These are phyloP conservation scores for Erythrophleum ivorense DNA, from an alignment of 331 rosid species.

Conservation along the genomic window DNA sequence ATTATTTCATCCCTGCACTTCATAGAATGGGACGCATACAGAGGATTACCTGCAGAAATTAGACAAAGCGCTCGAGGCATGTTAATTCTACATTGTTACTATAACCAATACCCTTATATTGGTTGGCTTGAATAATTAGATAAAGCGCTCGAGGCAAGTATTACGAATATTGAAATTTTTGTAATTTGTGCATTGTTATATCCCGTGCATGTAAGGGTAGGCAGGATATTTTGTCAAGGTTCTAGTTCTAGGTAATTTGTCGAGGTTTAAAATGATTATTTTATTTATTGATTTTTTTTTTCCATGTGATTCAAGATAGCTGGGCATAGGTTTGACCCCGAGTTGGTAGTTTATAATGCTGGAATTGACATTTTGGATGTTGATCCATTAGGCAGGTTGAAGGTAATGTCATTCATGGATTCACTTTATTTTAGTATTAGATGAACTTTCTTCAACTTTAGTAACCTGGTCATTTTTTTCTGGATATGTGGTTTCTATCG, in stretches of 20 bases:
- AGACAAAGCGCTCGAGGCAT: slow-evolving; percentile 88
- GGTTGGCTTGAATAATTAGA: slow-evolving; percentile 16
- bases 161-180: slow-evolving; percentile 6
- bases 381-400: slow-evolving; percentile 86
- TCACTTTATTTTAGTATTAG: slow-evolving; percentile 15
- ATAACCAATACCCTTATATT: no score
- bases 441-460: slow-evolving; percentile 22
- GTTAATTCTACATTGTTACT: slow-evolving; percentile 20
- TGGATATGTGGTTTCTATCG: neutral
- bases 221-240: neutral
- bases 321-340: slow-evolving; percentile 65
- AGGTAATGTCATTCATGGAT: slow-evolving; percentile 60
- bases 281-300: neutral
- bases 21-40: slow-evolving; percentile 74
- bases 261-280: neutral
- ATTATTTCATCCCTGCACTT: slow-evolving; percentile 29
- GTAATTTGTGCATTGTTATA: slow-evolving; percentile 4
- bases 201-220: neutral
- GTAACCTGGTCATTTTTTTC: slow-evolving; percentile 25
- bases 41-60: slow-evolving; percentile 77
- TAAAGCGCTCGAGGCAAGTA: no score
- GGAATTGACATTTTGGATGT: slow-evolving; percentile 97
- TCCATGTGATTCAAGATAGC: slow-evolving; percentile 65
- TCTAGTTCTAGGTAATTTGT: no score
- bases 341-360: slow-evolving; percentile 83